These are phyloP conservation scores for Gossypium laxum DNA, from an alignment of 441 rosid genomes.

Conservation along the genomic window DNA sequence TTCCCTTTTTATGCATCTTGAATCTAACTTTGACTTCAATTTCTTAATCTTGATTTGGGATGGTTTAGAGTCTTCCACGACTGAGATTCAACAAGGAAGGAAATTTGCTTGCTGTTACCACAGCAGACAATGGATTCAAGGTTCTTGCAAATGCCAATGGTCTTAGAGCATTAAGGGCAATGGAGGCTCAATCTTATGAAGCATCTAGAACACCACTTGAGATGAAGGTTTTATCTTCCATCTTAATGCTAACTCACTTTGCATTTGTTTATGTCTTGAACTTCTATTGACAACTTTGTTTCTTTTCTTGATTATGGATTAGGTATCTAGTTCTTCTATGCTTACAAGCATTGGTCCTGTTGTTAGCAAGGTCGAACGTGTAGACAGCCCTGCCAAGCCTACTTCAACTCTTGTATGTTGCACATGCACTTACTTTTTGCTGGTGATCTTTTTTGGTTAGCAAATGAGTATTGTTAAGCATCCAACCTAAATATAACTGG, in stretches of 20 bases:
- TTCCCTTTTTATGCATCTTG: background rate
- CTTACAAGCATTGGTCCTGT: conserved; percentile 34
- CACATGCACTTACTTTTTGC: background rate
- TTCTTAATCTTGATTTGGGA: conserved; percentile 14
- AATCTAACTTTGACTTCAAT: conserved; percentile 1
- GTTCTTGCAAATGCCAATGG: conserved; percentile 35
- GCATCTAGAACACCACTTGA: conserved; percentile 30
- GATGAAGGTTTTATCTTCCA: conserved; percentile 35
- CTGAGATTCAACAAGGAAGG: conserved; percentile 45
- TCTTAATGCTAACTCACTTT: background rate
- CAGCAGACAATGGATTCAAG: conserved; percentile 38
- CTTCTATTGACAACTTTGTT: conserved; percentile 4
- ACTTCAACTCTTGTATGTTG: conserved; percentile 37
- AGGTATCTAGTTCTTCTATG: conserved; percentile 38
- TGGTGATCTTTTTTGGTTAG: background rate
- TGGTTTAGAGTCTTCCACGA: conserved; percentile 33
- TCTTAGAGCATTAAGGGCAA: conserved; percentile 23
- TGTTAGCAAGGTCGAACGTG: conserved; percentile 41
- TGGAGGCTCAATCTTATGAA: conserved; percentile 29
- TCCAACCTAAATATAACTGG: too few relatives aligned
- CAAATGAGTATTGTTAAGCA: background rate
- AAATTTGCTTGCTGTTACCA: conserved; percentile 33
- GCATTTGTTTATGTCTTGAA: background rate
- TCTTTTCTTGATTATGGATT: conserved; percentile 14
- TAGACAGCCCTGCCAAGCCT: conserved; percentile 46